Conservation (phyloP, 176 grass and related monocot genomes). For the sorghum (Sorghum bicolor) region DNA sequence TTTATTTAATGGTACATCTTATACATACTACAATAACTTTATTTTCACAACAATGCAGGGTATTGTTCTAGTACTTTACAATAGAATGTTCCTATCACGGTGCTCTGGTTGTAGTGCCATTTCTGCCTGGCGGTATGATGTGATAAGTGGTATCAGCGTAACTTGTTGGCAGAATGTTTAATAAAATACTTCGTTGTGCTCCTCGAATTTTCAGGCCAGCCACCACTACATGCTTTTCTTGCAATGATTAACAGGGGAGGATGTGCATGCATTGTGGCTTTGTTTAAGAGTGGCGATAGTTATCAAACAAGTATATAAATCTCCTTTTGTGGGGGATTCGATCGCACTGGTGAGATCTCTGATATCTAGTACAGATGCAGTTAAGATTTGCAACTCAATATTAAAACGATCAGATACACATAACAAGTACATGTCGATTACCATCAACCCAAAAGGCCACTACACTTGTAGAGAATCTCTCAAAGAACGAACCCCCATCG, state of each 20-base stretch:
- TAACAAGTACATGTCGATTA: neutral
- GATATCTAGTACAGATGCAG: neutral
- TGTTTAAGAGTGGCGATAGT: neutral
- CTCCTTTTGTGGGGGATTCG: neutral
- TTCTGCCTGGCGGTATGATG: constrained; percentile 2
- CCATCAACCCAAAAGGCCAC: neutral
- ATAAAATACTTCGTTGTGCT: neutral
- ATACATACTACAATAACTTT: too few species aligned
- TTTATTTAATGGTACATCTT: neutral
- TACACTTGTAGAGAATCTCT: neutral
- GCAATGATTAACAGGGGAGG: neutral
- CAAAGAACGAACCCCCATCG: too few species aligned
- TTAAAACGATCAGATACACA: neutral
- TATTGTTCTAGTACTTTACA: neutral
- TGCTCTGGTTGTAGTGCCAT: neutral
- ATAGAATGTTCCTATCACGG: neutral
- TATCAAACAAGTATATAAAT: neutral
- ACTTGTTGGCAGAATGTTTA: neutral
- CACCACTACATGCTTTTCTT: neutral
- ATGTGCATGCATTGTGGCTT: neutral
- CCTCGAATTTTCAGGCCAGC: too few species aligned
- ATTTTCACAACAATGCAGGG: too few species aligned
- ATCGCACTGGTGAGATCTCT: neutral
- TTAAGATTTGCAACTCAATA: neutral
- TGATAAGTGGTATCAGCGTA: neutral